Percentiles rank a stretch among this genome's conserved stretches.
These are phyloP conservation scores for Heterobasidion parviporum DNA, from an alignment of 1,284 basidiomycete genomes.

Conservation along the genomic window DNA sequence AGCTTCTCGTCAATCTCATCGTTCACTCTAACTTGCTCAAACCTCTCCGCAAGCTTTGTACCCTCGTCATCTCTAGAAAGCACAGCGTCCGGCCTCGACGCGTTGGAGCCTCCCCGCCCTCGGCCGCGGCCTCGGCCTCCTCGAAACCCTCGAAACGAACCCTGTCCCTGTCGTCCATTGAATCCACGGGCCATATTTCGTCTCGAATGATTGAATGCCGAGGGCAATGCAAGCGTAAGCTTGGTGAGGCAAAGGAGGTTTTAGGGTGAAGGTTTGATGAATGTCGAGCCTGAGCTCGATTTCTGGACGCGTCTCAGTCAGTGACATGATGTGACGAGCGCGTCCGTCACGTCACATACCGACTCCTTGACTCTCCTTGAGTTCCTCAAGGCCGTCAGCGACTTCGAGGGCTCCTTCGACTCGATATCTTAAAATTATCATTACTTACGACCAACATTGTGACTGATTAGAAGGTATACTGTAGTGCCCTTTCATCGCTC, in stretches of 20 bases:
- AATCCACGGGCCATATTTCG: conserved; percentile 8
- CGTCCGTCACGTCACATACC: neutral
- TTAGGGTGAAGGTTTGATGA: no score
- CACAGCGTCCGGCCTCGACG: conserved; percentile 3
- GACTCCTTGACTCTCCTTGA: no score
- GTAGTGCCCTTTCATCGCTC: no score
- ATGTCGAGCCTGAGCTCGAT: no score
- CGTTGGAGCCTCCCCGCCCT: conserved; percentile 10
- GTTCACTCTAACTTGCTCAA: conserved; percentile 65
- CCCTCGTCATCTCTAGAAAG: conserved; percentile 73
- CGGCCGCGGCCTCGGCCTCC: conserved; percentile 4
- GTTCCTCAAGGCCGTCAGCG: no score
- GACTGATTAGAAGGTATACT: no score
- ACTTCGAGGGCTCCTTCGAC: no score
- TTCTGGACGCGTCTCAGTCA: no score
- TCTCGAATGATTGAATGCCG: neutral
- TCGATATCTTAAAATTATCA: no score
- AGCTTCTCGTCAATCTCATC: conserved; percentile 94
- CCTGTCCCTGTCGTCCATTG: conserved; percentile 7
- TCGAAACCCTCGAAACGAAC: conserved; percentile 9
- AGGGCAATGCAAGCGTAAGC: no score
- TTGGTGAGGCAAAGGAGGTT: no score
- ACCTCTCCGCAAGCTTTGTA: conserved; percentile 72
- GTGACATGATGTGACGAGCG: neutral
- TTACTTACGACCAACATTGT: no score